phyloP scores from a whole-genome alignment of 139 green algal genomes.

The Mesostigma viride region DNA sequence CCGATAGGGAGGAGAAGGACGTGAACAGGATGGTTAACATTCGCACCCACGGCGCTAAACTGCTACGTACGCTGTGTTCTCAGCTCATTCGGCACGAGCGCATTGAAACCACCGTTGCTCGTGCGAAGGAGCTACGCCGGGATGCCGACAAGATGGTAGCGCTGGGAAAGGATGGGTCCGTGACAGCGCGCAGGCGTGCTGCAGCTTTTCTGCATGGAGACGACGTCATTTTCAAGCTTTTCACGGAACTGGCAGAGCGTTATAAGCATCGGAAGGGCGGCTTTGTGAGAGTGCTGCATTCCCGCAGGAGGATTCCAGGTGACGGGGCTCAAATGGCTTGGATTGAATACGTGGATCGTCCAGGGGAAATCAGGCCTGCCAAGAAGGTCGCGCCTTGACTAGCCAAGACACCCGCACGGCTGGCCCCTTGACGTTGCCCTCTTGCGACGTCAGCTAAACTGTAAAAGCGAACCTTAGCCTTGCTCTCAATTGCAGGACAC shows the following conservation, averaged over 20 bases:
- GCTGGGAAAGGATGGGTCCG: slow-evolving; percentile 29
- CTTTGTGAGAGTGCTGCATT: slow-evolving; percentile 45
- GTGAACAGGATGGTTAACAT: too few species aligned
- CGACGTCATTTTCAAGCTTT: slow-evolving; percentile 66
- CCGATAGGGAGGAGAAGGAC: too few species aligned
- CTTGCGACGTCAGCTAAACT: too few species aligned
- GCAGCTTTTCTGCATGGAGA: slow-evolving; percentile 50
- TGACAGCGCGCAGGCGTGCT: slow-evolving; percentile 38
- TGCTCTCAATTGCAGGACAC: too few species aligned
- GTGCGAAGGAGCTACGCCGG: slow-evolving; percentile 27
- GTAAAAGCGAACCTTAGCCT: too few species aligned
- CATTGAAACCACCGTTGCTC: slow-evolving; percentile 77
- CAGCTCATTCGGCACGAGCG: slow-evolving; percentile 80
- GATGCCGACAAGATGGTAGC: slow-evolving; percentile 12
- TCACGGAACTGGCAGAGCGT: slow-evolving; percentile 58
- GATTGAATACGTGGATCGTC: slow-evolving; percentile 58
- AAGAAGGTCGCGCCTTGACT: too few species aligned
- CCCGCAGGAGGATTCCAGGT: slow-evolving; percentile 36
- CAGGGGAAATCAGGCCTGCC: slow-evolving; percentile 9
- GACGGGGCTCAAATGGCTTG: slow-evolving; percentile 72
- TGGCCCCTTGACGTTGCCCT: too few species aligned
- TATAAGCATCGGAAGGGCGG: slow-evolving; percentile 59
- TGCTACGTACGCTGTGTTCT: slow-evolving; percentile 75
- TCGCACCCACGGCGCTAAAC: too few species aligned
- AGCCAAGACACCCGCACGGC: too few species aligned